Evolutionary conservation across 2,329 filamentous ascomycete genomes (phyloP), one percentile per base, ranked within the genome.

Genomic region (Lecanicillium sp.): DNA sequence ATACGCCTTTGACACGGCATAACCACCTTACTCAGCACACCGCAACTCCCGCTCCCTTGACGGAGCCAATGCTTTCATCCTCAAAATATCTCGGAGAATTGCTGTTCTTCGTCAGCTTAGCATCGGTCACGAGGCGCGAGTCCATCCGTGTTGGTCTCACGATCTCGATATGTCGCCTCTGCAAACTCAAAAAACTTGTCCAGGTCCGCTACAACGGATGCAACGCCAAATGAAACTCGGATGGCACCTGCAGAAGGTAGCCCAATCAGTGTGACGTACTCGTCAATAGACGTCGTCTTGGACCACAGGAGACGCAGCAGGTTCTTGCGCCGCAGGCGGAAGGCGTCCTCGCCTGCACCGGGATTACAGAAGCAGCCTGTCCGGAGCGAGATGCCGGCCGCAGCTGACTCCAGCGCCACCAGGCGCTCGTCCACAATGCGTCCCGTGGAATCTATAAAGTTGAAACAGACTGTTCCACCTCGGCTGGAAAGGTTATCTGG

Each of bases 301-400:
- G 31, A 17, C 12, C 29, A 44, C 30, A 41, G 46, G 15, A 56
- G 32, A 0, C 36, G 20, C 4, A 25, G 15, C 15, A 53, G 29
- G 10, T 41, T 36, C 14, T 41, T 35, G 2, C 38, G 39, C 13
- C 48, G 42, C n/a, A 64, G 34, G 3, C 48, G 53, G 13, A 65
- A 50, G 0, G 59, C 60, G 2, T 47, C 46, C 47, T 65, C 61
- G 13, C 57, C 58, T 0, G 52, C 62, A 3, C 63, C 62, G 0
- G 63, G 63, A 29, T 66, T 66, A 43, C 63, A 66, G 44, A 66
- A 66, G 33, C 63, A 66, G 4, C 63, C 63, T 2, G 61, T 65
- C 10, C 62, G 52, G 8, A 66, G 42, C 5, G 61, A 64, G 18
- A 66, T 65, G 30, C 47, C 48, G 1, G 48, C 53, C 0, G 45